Base-by-base conservation (phyloP, 257 asterid species). In the Lycium barbarum region DNA sequence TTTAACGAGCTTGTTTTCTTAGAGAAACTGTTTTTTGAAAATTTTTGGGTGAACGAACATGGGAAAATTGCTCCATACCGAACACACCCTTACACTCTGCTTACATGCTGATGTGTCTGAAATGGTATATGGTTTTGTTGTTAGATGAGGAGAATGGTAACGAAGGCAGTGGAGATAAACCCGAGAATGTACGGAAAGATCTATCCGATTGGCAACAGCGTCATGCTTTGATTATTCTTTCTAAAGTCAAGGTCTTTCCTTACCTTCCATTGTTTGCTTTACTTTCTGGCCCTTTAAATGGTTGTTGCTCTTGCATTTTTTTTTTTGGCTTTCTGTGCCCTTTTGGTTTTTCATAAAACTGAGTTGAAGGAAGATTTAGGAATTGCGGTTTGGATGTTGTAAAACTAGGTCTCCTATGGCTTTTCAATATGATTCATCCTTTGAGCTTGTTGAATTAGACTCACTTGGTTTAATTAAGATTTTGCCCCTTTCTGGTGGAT, bases 201-300 rank as follows among this genome's bases (percentile, higher is more conserved):
- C 97, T 96, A 17, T 93, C 98, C 53, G 94, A 93, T 26, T 93
- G 98, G 98, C 97, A 93, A 90, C 94, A 96, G 83, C 92, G 86
- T 43, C 99, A 96, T 84, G 99, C 97, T 53, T 86, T 90, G 92
- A 95, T 93, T 84, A 87, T 91, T 83, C 97, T 96, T 45, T 87
- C 97, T 84, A 91, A 89, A 87, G 91, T 91, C 88, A 93, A 93
- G 98, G 98, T 94, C 33, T 85, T 63, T 65, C 17, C 71, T 80
- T 49, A n/a, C 47, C 15, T 47, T 20, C 10, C 12, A 1, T 49
- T 14, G 10, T 79, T 66, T 35, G 6, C 70, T 71, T 33, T 55
- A 17, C 14, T 82, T 73, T 71, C 3, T 3, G 33, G 33, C 33
- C 33, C 33, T 26, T 26, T 26, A 26, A 26, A 22, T 11, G 40